Evolutionary conservation across 306 rosid species (phyloP), one percentile per base, ranked within the genome.

Genomic region (Vigna trinervia): DNA sequence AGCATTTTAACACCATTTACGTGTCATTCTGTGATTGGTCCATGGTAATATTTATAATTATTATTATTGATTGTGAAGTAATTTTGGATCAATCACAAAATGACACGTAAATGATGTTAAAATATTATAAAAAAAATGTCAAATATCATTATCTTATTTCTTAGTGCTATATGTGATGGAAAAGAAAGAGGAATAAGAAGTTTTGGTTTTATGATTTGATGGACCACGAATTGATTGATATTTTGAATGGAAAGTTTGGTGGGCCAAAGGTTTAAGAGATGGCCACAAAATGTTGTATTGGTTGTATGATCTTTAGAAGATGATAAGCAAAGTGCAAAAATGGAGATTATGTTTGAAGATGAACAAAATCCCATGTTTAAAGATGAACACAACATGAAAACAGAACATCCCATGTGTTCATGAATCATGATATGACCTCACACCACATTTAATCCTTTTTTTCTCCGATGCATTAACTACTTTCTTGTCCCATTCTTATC

Each of bases 341-440:
- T 60, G 46, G 38, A 39, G 22, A 56, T 20, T 34, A 39, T 62
- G 78, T 52, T 62, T 26, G 26, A 36, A 56, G 30, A 20, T 63
- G 30, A 62, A 22, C 22, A 22, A 28, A 77, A 63, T 63, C 17
- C 52, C 30, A 11, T 36, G 38, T 41, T 43, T 41, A 73, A 73
- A 32, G 79, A 34, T 19, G 70, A 62, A 20, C n/a, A 19, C 47
- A 36, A 36, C 8, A 36, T 36, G 41, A 75, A 51, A 53, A 47
- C 22, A 19, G 59, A 67, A 77, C 81, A 77, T 58, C 67, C 73
- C 78, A 81, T 60, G 81, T 69, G 73, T 39, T 43, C 52, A n/a
- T 61, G 38, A 62, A 61, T 47, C 60, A 20, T 36, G 1, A 36
- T 36, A 36, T 36, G 8, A 43, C 34, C 46, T 63, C 13, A 26